These are phyloP conservation scores for Penicillium steckii DNA, from an alignment of 495 filamentous ascomycete species.

Conservation along the genomic window DNA sequence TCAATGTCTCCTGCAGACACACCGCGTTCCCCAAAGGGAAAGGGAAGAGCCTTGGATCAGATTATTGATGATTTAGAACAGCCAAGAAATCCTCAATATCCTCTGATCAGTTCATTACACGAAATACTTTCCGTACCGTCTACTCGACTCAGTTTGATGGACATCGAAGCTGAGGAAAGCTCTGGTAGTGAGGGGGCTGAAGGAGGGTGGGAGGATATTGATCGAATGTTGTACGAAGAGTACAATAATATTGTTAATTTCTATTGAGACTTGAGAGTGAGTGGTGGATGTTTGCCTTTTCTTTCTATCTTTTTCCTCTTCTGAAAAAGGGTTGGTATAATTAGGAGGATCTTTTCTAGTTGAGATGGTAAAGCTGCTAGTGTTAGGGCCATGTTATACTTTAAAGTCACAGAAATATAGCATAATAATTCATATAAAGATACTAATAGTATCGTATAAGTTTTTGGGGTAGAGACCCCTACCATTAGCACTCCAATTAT, in stretches of 20 bases:
- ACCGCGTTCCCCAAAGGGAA: background rate
- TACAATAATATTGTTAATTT: constrained; percentile 42
- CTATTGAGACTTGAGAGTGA: constrained; percentile 13
- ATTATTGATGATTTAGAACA: background rate
- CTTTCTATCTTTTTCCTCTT: too few relatives aligned
- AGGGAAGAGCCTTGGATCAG: background rate
- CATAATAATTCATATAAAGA: too few relatives aligned
- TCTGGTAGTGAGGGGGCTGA: constrained; percentile 3
- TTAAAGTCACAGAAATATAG: too few relatives aligned
- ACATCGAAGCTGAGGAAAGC: background rate
- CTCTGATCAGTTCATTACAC: background rate
- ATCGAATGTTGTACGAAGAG: constrained; percentile 33
- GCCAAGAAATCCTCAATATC: background rate
- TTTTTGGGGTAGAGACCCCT: too few relatives aligned
- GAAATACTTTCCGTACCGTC: background rate
- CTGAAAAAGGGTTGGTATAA: too few relatives aligned
- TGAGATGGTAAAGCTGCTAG: too few relatives aligned
- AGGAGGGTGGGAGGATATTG: constrained; percentile 34
- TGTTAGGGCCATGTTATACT: too few relatives aligned
- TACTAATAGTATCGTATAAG: too few relatives aligned
- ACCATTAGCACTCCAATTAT: too few relatives aligned
- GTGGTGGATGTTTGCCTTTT: too few relatives aligned
- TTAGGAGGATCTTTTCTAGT: too few relatives aligned
- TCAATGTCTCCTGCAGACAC: background rate
- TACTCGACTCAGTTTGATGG: background rate